Conservation (phyloP, 2,329 filamentous ascomycete species). For the Monosporascus sp. region DNA sequence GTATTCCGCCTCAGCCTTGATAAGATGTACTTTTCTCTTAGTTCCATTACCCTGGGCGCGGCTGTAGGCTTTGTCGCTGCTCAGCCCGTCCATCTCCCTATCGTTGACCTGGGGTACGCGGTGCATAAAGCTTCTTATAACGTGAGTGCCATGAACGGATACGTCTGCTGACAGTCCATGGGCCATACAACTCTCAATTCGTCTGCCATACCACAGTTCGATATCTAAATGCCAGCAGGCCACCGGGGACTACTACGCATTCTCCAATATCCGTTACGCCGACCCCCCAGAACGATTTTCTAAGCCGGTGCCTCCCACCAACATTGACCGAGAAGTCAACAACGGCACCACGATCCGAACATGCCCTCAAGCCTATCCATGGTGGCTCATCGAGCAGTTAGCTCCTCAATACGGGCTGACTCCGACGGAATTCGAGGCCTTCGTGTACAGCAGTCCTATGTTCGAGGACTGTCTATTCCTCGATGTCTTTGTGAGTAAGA, state of each 20-base stretch:
- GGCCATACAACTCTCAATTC: background rate
- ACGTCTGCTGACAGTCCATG: background rate
- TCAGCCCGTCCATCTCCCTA: background rate
- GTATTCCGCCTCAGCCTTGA: no score
- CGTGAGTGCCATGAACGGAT: background rate
- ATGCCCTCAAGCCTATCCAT: constrained; percentile 28
- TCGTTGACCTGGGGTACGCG: constrained; percentile 23
- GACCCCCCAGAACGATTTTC: constrained; percentile 31
- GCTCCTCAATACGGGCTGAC: constrained; percentile 5
- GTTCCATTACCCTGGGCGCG: no score
- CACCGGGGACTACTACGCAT: constrained; percentile 31
- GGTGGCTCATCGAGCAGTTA: constrained; percentile 17
- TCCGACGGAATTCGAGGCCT: background rate
- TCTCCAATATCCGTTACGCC: constrained; percentile 34
- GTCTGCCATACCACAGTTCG: background rate
- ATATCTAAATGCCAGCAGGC: constrained; percentile 9
- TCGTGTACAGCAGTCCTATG: constrained; percentile 5
- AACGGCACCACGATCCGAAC: constrained; percentile 6
- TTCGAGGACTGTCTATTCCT: constrained; percentile 19
- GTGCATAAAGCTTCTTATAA: constrained; percentile 9
- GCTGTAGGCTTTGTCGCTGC: no score
- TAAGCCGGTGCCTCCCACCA: constrained; percentile 21
- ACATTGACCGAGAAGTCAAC: constrained; percentile 19
- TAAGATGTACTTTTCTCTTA: no score
- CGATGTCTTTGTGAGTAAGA: constrained; percentile 14